phyloP scores from a whole-genome alignment of 768 basidiomycete species.

The Gloeophyllum trabeum region DNA sequence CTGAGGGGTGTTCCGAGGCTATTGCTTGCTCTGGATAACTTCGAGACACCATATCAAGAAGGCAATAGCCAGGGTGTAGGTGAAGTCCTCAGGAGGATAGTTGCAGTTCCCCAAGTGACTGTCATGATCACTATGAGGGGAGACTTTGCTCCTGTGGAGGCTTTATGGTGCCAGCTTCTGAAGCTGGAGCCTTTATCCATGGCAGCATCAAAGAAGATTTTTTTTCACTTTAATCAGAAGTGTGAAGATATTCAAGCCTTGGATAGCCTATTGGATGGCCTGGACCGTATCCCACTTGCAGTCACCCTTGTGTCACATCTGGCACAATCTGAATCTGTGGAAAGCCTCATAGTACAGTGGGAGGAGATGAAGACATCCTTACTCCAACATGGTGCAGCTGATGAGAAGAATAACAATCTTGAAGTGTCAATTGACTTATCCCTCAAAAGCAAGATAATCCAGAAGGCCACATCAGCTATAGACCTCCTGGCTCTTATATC shows the following conservation, averaged over 20 bases:
- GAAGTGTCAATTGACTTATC: too few species aligned
- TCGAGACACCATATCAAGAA: not conserved
- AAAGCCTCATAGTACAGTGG: not conserved
- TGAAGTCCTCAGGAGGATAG: not conserved
- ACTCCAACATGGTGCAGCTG: too few species aligned
- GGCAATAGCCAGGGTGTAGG: not conserved
- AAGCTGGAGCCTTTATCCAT: not conserved
- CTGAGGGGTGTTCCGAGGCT: not conserved
- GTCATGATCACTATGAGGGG: not conserved
- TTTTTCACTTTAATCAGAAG: not conserved
- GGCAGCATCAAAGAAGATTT: not conserved
- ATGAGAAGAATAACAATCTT: too few species aligned
- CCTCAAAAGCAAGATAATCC: too few species aligned
- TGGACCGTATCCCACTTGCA: not conserved
- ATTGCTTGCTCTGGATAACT: not conserved
- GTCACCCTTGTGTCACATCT: not conserved
- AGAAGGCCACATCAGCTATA: too few species aligned
- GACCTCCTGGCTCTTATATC: too few species aligned
- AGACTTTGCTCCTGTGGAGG: not conserved
- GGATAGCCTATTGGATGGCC: not conserved
- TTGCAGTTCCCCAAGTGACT: not conserved
- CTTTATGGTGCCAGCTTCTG: not conserved
- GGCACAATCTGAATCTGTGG: not conserved
- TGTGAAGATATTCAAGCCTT: not conserved
- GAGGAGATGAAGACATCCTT: not conserved